A percentile compares a stretch with the other conserved stretches of the same genome.
Conservation (phyloP, 2,329 filamentous ascomycete species). For the Incumbomyces lentus region DNA sequence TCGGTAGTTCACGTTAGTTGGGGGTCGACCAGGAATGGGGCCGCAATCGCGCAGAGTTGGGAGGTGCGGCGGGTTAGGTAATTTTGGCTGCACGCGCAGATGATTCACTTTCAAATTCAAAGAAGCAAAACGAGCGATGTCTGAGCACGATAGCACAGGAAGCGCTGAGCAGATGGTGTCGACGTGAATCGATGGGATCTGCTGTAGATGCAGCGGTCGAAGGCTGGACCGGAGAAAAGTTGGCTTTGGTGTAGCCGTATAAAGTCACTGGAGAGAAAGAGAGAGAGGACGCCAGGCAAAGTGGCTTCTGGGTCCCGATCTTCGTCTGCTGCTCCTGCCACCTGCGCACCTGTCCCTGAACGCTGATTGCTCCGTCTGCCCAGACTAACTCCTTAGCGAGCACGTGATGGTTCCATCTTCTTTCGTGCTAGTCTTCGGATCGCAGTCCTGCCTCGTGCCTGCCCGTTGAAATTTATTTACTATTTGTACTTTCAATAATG, state of each 20-base stretch:
- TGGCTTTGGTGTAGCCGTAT: neutral
- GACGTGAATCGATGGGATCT: neutral
- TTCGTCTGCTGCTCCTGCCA: neutral
- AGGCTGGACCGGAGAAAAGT: neutral
- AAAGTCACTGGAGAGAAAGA: neutral
- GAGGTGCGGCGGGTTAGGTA: slow-evolving; percentile 1
- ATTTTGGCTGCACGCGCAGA: slow-evolving; percentile 2
- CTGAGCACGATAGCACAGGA: neutral
- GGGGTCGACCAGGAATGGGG: neutral
- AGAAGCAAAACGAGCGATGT: slow-evolving; percentile 1
- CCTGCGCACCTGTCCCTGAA: neutral
- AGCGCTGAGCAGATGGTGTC: neutral
- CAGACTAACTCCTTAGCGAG: too few relatives aligned
- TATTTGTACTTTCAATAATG: too few relatives aligned
- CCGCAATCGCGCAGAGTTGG: neutral
- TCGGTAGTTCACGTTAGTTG: slow-evolving; percentile 1
- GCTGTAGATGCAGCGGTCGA: neutral
- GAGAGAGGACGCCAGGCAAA: neutral
- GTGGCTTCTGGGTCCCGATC: neutral
- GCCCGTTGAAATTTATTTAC: too few relatives aligned
- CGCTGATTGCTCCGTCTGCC: too few relatives aligned
- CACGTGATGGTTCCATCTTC: too few relatives aligned
- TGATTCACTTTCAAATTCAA: neutral
- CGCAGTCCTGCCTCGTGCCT: too few relatives aligned
- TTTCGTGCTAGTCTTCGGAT: too few relatives aligned